Base-by-base conservation (phyloP, 108 stramenopile genomes). In the Tribonema minus region DNA sequence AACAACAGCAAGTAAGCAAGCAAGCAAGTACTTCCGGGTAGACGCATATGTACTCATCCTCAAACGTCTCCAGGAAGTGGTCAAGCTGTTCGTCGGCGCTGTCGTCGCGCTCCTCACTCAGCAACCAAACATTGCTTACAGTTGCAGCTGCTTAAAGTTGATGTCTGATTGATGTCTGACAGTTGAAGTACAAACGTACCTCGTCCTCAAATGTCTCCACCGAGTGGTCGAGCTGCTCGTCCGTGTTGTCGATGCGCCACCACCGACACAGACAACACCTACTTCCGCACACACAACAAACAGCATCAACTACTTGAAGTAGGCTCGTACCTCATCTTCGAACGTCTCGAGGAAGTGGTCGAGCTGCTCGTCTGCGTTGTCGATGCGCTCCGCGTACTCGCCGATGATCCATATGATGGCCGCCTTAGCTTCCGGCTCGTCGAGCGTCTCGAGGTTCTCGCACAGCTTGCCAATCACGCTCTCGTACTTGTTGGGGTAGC, bases 391-490 rank as follows among this genome's bases (percentile, higher is more conserved):
- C 0, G 96, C 97, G 82, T 99, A 99, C 86, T 99, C 98, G n/a
- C 98, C 98, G 84, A 99, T 95, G 79, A 99, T 99, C 98, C 98
- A 99, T 73, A 99, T 91, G 93, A 99, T 97, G 61, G 87, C 83
- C 3, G 96, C 76, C 77, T 97, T 98, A 32, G 98, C 98, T 78
- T 96, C 90, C 0, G 98, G 98, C 84, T 99, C 98, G 82, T 99
- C 98, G 54, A 99, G 81, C 5, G 95, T 95, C 87, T 98, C 98
- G 7, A 99, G 83, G 81, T 96, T 96, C 80, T 99, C 97, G 82
- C 98, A 99, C 5, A 99, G 87, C 2, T 95, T 95, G 37, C 93
- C 96, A 85, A 99, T 99, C 84, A 99, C 93, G 71, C 83, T 83
- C 82, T 99, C 98, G 84, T 99, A 99, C 26, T 95, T 91, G 89